Conservation (phyloP, 495 filamentous ascomycete genomes). For the Xylaria venustula region DNA sequence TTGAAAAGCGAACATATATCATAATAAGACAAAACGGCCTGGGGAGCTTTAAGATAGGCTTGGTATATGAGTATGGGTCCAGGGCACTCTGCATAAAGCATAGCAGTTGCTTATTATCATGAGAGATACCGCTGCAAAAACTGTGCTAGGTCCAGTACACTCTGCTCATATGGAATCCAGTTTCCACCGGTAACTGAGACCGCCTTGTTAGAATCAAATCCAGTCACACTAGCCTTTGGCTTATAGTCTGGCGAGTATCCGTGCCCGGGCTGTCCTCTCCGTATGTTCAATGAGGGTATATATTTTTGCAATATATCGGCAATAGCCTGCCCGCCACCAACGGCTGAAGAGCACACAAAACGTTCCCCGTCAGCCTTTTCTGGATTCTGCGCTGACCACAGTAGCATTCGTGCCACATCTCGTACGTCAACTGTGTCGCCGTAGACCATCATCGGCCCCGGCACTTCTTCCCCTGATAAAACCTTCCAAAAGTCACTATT, state of each 20-base stretch:
- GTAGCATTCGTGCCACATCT: slow-evolving; percentile 35
- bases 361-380: slow-evolving; percentile 23
- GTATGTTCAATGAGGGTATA: slow-evolving; percentile 16
- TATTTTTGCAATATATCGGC: slow-evolving; percentile 29
- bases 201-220: slow-evolving; percentile 31
- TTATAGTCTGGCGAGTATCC: slow-evolving; percentile 22
- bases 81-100: neutral
- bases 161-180: slow-evolving; percentile 38
- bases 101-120: neutral
- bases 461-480: slow-evolving; percentile 17
- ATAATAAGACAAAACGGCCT: too few relatives aligned
- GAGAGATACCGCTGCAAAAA: slow-evolving; percentile 19
- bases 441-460: slow-evolving; percentile 23
- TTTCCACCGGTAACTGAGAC: slow-evolving; percentile 27
- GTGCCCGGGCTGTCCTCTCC: slow-evolving; percentile 20
- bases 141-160: slow-evolving; percentile 34
- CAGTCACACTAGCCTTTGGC: slow-evolving; percentile 10
- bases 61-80: neutral
- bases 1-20: too few relatives aligned
- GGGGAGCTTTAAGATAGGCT: too few relatives aligned
- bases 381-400: slow-evolving; percentile 25
- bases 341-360: slow-evolving; percentile 28
- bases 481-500: slow-evolving; percentile 22
- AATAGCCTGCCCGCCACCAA: slow-evolving; percentile 26
- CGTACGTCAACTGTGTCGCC: slow-evolving; percentile 31